These are phyloP conservation scores for Ceratobasidium sp. DNA, from an alignment of 1,284 basidiomycete species.

Conservation along the genomic window DNA sequence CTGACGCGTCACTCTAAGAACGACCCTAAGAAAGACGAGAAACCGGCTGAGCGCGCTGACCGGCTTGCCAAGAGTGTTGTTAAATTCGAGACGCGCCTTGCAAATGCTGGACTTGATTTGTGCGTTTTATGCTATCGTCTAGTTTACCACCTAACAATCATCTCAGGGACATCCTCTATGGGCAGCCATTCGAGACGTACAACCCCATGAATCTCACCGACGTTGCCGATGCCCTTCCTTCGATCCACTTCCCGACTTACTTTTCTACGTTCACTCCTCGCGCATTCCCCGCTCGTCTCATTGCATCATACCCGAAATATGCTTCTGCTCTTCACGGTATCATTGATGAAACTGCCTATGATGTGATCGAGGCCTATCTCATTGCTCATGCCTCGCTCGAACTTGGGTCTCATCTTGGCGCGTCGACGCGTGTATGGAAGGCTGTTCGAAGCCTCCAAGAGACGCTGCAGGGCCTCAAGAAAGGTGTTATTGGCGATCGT, in stretches of 20 bases:
- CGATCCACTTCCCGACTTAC: constrained; percentile 81
- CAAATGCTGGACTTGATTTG: constrained; percentile 82
- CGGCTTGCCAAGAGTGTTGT: constrained; percentile 80
- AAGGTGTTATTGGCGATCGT: constrained; percentile 85
- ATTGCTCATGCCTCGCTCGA: constrained; percentile 73
- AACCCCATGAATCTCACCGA: constrained; percentile 81
- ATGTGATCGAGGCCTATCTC: constrained; percentile 89
- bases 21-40: constrained; percentile 60
- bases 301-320: constrained; percentile 88
- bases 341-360: constrained; percentile 72
- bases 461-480: constrained; percentile 83
- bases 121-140: constrained; percentile 56
- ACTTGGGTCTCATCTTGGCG: constrained; percentile 76
- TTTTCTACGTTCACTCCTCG: constrained; percentile 86
- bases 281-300: constrained; percentile 77
- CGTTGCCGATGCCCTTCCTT: constrained; percentile 75
- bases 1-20: constrained; percentile 51
- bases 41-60: constrained; percentile 61
- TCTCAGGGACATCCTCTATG: constrained; percentile 67
- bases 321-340: constrained; percentile 74
- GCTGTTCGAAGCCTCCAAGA: constrained; percentile 76
- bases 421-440: constrained; percentile 78
- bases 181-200: constrained; percentile 89
- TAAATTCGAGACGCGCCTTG: constrained; percentile 83
- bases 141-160: constrained; percentile 10